A percentile compares a stretch with the other conserved stretches of the same genome.
Evolutionary conservation across 805 yeast genomes (phyloP).

Genomic region (Saccharomycopsis sp.): DNA sequence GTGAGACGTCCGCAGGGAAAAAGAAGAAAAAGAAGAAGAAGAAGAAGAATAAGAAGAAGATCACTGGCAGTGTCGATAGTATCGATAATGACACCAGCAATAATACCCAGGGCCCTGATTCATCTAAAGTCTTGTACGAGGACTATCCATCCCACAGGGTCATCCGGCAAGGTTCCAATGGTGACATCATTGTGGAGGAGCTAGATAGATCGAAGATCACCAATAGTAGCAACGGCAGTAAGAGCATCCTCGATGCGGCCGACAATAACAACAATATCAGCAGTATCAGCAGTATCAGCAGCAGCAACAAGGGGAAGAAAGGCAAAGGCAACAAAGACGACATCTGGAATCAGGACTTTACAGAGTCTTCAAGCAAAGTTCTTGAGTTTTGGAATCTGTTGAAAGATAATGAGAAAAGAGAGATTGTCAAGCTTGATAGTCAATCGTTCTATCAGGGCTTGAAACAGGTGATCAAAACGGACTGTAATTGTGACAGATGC

Average conservation of each 20-base stretch:
- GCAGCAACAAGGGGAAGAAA: background rate
- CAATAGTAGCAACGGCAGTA: no score
- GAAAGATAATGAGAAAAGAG: background rate
- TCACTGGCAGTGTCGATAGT: background rate
- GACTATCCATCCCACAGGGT: slow-evolving; percentile 17
- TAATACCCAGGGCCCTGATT: background rate
- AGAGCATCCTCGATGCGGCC: no score
- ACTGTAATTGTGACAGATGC: slow-evolving; percentile 11
- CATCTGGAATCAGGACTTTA: slow-evolving; percentile 3
- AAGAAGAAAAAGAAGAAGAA: slow-evolving; percentile 12
- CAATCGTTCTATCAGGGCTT: slow-evolving; percentile 5
- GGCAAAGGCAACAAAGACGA: background rate
- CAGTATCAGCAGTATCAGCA: no score
- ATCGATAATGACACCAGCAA: background rate
- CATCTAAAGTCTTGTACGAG: slow-evolving; percentile 7
- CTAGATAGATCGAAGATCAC: slow-evolving; percentile 1
- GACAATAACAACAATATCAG: no score
- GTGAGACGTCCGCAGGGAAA: background rate
- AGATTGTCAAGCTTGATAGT: slow-evolving; percentile 8
- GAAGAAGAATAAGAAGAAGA: slow-evolving; percentile 7
- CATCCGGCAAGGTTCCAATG: slow-evolving; percentile 13
- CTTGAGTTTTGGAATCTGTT: slow-evolving; percentile 5
- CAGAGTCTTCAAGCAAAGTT: background rate
- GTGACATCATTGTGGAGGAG: slow-evolving; percentile 19
- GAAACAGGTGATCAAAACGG: slow-evolving; percentile 4